phyloP scores from a whole-genome alignment of 768 basidiomycete species.

The Tubosaeta sp. region DNA sequence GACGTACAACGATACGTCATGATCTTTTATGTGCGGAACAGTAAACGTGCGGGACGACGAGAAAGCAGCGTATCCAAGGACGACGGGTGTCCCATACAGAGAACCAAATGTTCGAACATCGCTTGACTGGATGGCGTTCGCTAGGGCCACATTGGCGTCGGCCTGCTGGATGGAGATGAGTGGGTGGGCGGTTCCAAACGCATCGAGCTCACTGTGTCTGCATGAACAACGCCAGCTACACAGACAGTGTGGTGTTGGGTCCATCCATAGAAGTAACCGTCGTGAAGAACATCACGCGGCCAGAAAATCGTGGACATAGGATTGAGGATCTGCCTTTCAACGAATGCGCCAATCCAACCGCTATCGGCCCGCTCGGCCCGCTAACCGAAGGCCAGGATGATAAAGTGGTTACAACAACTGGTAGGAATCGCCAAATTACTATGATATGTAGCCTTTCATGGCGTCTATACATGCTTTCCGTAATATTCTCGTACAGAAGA shows the following conservation, averaged over 20 bases:
- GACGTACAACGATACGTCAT: constrained; percentile 19
- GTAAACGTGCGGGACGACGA: constrained; percentile 4
- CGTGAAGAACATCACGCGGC: constrained; percentile 46
- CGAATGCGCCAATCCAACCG: background rate
- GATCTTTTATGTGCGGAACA: constrained; percentile 32
- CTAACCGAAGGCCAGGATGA: background rate
- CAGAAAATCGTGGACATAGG: constrained; percentile 47
- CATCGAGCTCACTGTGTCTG: constrained; percentile 27
- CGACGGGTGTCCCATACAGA: constrained; percentile 22
- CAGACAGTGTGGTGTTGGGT: constrained; percentile 38
- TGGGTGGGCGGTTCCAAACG: background rate
- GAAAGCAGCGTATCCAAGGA: constrained; percentile 28
- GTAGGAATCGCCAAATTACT: background rate
- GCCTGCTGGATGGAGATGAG: constrained; percentile 10
- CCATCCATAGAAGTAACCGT: constrained; percentile 63
- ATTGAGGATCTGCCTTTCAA: background rate
- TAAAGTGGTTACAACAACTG: background rate
- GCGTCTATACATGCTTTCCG: constrained; percentile 18
- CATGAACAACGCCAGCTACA: constrained; percentile 48
- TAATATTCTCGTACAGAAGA: constrained; percentile 36
- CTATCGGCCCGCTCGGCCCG: constrained; percentile 6
- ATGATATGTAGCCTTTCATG: background rate
- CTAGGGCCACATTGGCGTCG: constrained; percentile 14
- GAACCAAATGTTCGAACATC: constrained; percentile 15
- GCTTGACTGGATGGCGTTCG: constrained; percentile 10